Evolutionary conservation across 1,139 yeast species (phyloP).

Genomic region (Geotrichum cucujoidarum): DNA sequence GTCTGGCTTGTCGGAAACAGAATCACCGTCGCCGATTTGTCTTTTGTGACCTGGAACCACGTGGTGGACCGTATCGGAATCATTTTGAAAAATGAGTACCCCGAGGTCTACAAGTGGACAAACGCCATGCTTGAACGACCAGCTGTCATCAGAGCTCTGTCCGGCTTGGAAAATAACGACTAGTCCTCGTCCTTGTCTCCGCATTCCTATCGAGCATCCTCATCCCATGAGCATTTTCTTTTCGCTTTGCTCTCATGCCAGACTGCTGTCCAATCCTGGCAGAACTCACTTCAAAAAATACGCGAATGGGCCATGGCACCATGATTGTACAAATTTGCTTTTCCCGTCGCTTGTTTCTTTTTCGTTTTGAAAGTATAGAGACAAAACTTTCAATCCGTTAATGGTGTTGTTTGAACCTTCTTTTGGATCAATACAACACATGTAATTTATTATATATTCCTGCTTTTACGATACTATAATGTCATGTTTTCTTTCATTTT

Average conservation of each 20-base stretch:
- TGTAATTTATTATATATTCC: no score
- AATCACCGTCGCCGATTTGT: conserved; percentile 77
- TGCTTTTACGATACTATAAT: no score
- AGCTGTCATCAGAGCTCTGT: conserved; percentile 35
- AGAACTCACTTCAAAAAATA: no score
- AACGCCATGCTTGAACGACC: conserved; percentile 37
- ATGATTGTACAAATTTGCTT: no score
- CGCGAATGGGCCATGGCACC: no score
- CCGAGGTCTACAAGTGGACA: conserved; percentile 96
- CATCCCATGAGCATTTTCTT: neutral
- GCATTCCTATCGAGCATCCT: no score
- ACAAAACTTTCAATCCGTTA: no score
- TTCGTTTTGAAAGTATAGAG: no score
- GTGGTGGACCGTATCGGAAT: conserved; percentile 92
- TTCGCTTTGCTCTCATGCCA: neutral
- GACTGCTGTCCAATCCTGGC: neutral
- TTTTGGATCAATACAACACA: no score
- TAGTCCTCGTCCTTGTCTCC: neutral
- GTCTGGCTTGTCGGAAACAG: conserved; percentile 93
- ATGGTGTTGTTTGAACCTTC: no score
- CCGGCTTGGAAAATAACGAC: conserved; percentile 30
- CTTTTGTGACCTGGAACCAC: conserved; percentile 95
- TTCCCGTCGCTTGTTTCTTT: no score
- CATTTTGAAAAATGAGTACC: conserved; percentile 63
- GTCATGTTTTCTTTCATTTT: no score